phyloP scores from a whole-genome alignment of 352 stramenopile species.

The Saprolegnia diclina region DNA sequence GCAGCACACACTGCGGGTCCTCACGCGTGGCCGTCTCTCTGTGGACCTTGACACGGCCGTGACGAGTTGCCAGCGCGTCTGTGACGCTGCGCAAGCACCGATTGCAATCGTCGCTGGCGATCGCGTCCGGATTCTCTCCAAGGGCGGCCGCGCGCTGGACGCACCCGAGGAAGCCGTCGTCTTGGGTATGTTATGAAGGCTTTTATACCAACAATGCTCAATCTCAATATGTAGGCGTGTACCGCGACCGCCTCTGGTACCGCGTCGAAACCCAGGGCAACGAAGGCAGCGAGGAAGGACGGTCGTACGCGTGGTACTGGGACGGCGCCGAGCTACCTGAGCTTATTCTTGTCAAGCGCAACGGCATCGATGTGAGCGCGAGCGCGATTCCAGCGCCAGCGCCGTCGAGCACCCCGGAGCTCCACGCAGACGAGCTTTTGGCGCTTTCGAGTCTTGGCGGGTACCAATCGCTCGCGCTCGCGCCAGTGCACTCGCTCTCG shows the following conservation, averaged over 20 bases:
- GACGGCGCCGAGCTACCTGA: conserved; percentile 87
- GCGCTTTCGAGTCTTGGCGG: conserved; percentile 45
- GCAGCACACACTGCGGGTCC: conserved; percentile 76
- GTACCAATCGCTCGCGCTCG: conserved; percentile 57
- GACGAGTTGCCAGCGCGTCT: conserved; percentile 83
- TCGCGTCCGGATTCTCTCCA: conserved; percentile 89
- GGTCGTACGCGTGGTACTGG: conserved; percentile 94
- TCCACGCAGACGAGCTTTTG: conserved; percentile 48
- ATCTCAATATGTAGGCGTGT: conserved; percentile 38
- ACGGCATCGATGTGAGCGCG: conserved; percentile 68
- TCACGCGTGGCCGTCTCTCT: conserved; percentile 78
- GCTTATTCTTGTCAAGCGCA: conserved; percentile 67
- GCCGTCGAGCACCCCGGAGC: conserved; percentile 32
- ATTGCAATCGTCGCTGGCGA: conserved; percentile 91
- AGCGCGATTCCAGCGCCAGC: conserved; percentile 1
- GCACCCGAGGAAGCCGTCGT: conserved; percentile 95
- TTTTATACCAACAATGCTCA: neutral
- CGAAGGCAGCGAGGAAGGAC: conserved; percentile 90
- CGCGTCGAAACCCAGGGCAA: conserved; percentile 94
- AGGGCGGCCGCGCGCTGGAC: conserved; percentile 92
- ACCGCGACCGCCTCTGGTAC: conserved; percentile 93
- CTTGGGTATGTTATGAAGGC: conserved; percentile 44
- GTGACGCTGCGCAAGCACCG: conserved; percentile 80
- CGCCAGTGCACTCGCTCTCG: conserved; percentile 42
- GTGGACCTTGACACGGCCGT: conserved; percentile 92